Evolutionary conservation across 768 basidiomycete genomes (phyloP).

Genomic region (Krasilnikovozyma curviuscula): DNA sequence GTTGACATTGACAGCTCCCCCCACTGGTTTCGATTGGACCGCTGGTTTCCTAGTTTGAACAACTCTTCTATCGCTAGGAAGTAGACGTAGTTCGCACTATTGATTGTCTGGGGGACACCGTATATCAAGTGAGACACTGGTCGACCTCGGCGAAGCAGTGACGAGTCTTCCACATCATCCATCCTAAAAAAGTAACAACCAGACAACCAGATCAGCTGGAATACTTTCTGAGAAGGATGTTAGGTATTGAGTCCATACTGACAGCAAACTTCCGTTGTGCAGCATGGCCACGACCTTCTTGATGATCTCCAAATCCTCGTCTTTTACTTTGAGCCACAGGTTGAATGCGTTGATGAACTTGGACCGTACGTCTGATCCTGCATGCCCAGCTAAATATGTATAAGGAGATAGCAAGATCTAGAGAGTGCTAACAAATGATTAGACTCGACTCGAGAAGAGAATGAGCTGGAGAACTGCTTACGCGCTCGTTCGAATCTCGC

Average conservation of each 20-base stretch:
- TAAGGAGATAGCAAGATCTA: constrained; percentile 69
- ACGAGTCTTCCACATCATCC: constrained; percentile 86
- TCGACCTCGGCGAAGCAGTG: constrained; percentile 60
- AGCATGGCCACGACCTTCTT: constrained; percentile 75
- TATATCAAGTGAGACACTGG: constrained; percentile 87
- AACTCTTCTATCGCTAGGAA: constrained; percentile 83
- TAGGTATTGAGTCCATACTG: constrained; percentile 17
- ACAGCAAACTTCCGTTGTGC: constrained; percentile 86
- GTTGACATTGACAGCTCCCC: too few species aligned
- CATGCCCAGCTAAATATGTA: constrained; percentile 58
- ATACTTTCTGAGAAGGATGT: background rate
- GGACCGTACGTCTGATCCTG: constrained; percentile 80
- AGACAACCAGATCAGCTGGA: background rate
- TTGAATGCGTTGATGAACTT: constrained; percentile 87
- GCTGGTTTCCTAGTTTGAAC: constrained; percentile 43
- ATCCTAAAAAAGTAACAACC: constrained; percentile 36
- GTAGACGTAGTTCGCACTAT: constrained; percentile 82
- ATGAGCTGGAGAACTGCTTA: too few species aligned
- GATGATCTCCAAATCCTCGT: constrained; percentile 50
- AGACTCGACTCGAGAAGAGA: too few species aligned
- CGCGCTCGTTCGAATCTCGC: too few species aligned
- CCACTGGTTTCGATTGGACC: too few species aligned
- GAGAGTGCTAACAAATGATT: too few species aligned
- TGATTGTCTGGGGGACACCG: constrained; percentile 89
- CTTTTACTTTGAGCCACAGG: constrained; percentile 65